These are phyloP conservation scores for Solanum medicagineum DNA, from an alignment of 257 asterid genomes.

Conservation along the genomic window DNA sequence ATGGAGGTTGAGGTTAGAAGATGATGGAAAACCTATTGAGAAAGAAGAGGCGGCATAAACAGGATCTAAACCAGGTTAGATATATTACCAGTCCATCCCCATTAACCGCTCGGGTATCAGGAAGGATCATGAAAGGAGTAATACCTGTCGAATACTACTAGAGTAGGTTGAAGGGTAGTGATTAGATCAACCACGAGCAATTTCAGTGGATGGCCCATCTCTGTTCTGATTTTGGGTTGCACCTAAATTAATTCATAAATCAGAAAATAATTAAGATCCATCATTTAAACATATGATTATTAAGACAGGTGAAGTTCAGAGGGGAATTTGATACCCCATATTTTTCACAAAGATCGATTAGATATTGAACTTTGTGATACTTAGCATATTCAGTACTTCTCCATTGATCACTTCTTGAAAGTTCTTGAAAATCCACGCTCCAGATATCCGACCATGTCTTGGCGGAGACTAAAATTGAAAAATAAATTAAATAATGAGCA, in stretches of 20 bases:
- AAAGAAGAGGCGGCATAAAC: no score
- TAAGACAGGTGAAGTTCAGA: background rate
- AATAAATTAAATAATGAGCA: background rate
- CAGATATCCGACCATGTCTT: constrained; percentile 47
- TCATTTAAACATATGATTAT: background rate
- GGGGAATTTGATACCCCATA: constrained; percentile 33
- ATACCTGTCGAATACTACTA: constrained; percentile 65
- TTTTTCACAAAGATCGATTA: constrained; percentile 36
- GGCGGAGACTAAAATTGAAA: constrained; percentile 29
- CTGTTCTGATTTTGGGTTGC: constrained; percentile 44
- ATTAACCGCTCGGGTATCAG: no score
- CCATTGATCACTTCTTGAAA: constrained; percentile 14
- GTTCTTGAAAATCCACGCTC: constrained; percentile 32
- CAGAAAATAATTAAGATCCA: background rate
- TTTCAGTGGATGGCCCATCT: constrained; percentile 56
- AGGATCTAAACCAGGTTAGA: no score
- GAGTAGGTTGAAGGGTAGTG: constrained; percentile 37
- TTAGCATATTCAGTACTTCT: constrained; percentile 29
- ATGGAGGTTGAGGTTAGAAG: no score
- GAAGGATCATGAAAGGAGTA: background rate
- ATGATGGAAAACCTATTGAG: no score
- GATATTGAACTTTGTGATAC: constrained; percentile 35
- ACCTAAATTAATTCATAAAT: constrained; percentile 27
- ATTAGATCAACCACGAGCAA: constrained; percentile 41
- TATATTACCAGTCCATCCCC: no score